Percentiles rank a stretch among this genome's conserved stretches.
These are phyloP conservation scores for Cladophialophora immunda DNA, from an alignment of 2,329 filamentous ascomycete species.

Conservation along the genomic window DNA sequence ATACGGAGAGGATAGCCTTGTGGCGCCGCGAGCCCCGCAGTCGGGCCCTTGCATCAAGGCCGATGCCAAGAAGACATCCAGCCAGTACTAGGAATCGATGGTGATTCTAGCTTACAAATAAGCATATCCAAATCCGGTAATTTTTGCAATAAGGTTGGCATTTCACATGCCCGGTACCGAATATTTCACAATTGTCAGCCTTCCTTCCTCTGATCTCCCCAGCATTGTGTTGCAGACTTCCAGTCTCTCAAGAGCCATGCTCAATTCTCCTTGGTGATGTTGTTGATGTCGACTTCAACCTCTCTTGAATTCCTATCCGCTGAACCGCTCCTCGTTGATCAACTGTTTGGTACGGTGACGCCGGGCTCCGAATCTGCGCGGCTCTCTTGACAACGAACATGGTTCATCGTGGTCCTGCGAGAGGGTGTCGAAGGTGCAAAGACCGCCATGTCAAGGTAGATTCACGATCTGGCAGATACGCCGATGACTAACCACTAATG, in stretches of 20 bases:
- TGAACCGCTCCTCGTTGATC: no score
- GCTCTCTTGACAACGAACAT: neutral
- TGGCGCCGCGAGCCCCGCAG: neutral
- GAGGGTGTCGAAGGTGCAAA: conserved; percentile 5
- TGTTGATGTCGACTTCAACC: no score
- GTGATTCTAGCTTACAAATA: neutral
- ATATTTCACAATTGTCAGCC: neutral
- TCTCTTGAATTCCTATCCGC: no score
- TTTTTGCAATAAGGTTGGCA: neutral
- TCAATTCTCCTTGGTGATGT: no score
- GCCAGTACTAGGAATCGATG: neutral
- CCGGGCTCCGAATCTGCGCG: no score
- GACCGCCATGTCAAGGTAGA: conserved; percentile 7
- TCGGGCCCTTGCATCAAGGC: neutral
- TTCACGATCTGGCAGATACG: neutral
- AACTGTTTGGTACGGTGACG: no score
- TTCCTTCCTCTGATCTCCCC: neutral
- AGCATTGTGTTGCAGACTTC: no score
- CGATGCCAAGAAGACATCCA: neutral
- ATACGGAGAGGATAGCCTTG: neutral
- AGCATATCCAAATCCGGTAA: neutral
- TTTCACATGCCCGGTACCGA: neutral
- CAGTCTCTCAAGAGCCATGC: no score
- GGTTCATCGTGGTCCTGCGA: conserved; percentile 9
- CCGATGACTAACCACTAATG: no score